Base-by-base conservation (phyloP, 78 protist species). In the Guillardia theta region DNA sequence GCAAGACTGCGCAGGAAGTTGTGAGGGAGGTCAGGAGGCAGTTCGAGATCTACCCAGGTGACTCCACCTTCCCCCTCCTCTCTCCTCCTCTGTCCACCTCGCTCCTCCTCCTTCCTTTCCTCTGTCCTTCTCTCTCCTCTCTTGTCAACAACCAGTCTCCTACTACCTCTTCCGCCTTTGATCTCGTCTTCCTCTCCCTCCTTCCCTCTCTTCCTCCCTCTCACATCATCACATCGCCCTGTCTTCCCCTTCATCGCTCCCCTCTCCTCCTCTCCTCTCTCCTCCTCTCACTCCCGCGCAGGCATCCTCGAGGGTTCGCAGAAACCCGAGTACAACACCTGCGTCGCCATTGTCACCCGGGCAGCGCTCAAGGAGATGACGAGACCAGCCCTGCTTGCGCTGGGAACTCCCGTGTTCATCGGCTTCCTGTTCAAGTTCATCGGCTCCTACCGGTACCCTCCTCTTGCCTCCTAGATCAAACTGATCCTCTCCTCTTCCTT, bases 301-400 rank as follows among this genome's bases (percentile, higher is more conserved):
- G 96, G 96, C 62, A 94, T 96, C 88, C 47, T 93, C 80, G 88
- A 94, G 50, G 80, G 48, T 22, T 76, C 94, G 0, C 92, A 88
- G 50, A 37, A 88, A 21, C 95, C 95, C 0, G 95, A 96, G 36
- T 97, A 97, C 87, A 80, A 33, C 33, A 64, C 4, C 22, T 97
- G 98, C 93, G 96, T 95, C 37, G 77, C 64, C 19, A 96, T 97
- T 54, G 96, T 94, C n/a, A 96, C 98, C 41, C 36, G 33, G 36
- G 90, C 95, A 24, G 95, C 97, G 58, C 94, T 97, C 6, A 24
- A 0, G 30, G 94, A 90, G 36, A 96, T 96, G 96, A 36, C 47
- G 0, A 39, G 5, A 10, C 97, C 97, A 5, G 96, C 93, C 39
- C 48, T 93, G 0, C 70, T 97, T 30, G 96, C 94, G 19, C 92